Base-by-base conservation (phyloP, 192 early-diverging fungal species). In the Radiomyces spectabilis region DNA sequence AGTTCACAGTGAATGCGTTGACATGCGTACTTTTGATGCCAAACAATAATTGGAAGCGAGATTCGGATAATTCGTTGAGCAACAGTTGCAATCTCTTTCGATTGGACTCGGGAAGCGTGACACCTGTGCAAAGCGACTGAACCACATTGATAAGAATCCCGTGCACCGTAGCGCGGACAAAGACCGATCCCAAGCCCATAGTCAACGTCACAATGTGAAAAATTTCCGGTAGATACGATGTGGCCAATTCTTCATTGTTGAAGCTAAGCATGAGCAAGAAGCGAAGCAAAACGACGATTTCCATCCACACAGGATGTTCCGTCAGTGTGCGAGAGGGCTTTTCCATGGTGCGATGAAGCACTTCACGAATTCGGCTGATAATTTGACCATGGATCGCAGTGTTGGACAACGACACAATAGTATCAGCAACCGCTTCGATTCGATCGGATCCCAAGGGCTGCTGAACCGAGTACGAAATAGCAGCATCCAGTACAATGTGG, bases 61-160 rank as follows among this genome's bases (percentile, higher is more conserved):
- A 72, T 21, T 92, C 92, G 12, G 85, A 84, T 37, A 94, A 77
- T 66, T 90, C 84, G 21, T 80, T 73, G 53, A 93, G 69, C 15
- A 89, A 61, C 25, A 69, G 56, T 31, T 76, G 60, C 12, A 91
- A 50, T 41, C 73, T 76, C 19, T 66, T 58, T 19, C 68, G 51
- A 32, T 76, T 75, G 22, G 57, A 70, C 34, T 75, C 73, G 21
- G 69, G 69, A 5, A 85, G 52, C 1, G 71, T 58, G 0, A 72
- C 69, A 3, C 69, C 58, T 2, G 85, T 85, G 3, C 71, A 78
- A 40, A 97, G 55, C 1, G 85, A 78, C 56, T 95, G 93, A 19
- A 97, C 81, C 29, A 88, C 71, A 45, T 97, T 94, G 58, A 94
- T 80, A 3, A 91, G 84, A 48, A 93, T 83, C 13, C 92, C 93